Evolutionary conservation across 139 green algal species (phyloP).

Genomic region (Chlorokybus atmophyticus): DNA sequence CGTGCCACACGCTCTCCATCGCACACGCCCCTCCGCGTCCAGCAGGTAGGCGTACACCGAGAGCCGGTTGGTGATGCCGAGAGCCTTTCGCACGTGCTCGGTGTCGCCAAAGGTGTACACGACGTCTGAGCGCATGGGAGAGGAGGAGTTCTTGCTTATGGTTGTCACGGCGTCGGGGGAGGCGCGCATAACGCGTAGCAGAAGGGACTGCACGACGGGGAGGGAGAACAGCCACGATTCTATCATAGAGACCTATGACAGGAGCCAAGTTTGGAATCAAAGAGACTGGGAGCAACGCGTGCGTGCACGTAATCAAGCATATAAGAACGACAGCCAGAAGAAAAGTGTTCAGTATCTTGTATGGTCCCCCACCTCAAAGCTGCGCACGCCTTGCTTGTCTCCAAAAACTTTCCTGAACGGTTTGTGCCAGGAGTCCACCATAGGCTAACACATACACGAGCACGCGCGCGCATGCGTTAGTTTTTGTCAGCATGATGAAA

Average conservation of each 20-base stretch:
- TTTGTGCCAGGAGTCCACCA: conserved; percentile 8
- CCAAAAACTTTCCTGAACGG: conserved; percentile 4
- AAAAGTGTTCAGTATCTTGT: neutral
- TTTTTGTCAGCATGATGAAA: conserved; percentile 1
- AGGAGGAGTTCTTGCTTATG: neutral
- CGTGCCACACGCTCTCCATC: conserved; percentile 8
- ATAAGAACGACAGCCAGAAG: conserved; percentile 1
- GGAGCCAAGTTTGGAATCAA: neutral
- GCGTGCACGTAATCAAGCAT: neutral
- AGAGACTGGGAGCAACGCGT: neutral
- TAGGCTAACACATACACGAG: neutral
- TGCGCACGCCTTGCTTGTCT: too few species aligned
- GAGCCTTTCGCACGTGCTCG: conserved; percentile 1
- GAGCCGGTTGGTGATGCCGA: conserved; percentile 7
- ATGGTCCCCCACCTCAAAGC: too few species aligned
- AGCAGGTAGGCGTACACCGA: conserved; percentile 7
- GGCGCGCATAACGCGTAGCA: neutral
- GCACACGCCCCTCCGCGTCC: neutral
- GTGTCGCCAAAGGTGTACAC: conserved; percentile 17
- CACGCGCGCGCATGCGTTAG: neutral
- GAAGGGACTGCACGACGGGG: neutral
- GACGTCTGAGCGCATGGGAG: neutral
- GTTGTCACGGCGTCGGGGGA: neutral
- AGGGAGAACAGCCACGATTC: conserved; percentile 7
- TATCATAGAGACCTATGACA: conserved; percentile 6